phyloP scores from a whole-genome alignment of 2,329 filamentous ascomycete genomes.

The Lecanicillium sp. region DNA sequence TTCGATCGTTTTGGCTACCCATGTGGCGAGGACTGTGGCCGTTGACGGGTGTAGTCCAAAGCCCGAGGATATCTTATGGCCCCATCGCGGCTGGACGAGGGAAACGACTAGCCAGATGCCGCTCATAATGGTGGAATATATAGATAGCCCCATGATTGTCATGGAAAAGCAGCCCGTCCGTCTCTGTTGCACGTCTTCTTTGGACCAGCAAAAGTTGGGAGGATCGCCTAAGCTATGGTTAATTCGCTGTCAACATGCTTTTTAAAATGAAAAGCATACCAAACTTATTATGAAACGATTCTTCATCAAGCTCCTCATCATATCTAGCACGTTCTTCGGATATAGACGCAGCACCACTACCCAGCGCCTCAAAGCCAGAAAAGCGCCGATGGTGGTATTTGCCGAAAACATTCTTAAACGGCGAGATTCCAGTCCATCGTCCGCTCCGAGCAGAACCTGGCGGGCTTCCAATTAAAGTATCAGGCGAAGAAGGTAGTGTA shows the following conservation, averaged over 20 bases:
- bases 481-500: too few species aligned
- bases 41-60: slow-evolving; percentile 50
- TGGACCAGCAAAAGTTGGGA: slow-evolving; percentile 24
- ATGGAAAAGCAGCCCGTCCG: slow-evolving; percentile 40
- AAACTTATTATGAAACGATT: slow-evolving; percentile 21
- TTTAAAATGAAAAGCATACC: too few species aligned
- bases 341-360: too few species aligned
- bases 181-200: slow-evolving; percentile 20
- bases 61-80: slow-evolving; percentile 43
- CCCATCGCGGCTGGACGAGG: slow-evolving; percentile 54
- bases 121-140: slow-evolving; percentile 58
- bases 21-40: slow-evolving; percentile 57
- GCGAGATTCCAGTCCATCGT: too few species aligned
- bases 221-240: slow-evolving; percentile 18
- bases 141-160: slow-evolving; percentile 37
- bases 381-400: too few species aligned
- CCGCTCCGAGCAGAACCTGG: too few species aligned
- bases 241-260: too few species aligned
- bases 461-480: too few species aligned
- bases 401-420: too few species aligned
- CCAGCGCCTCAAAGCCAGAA: too few species aligned
- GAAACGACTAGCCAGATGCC: slow-evolving; percentile 58
- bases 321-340: too few species aligned
- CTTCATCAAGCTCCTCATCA: slow-evolving; percentile 15
- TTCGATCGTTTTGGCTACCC: slow-evolving; percentile 71